Evolutionary conservation across 371 early-diverging fungal genomes (phyloP), one percentile per base, ranked within the genome.

Genomic region (Sporodiniella umbellata): DNA sequence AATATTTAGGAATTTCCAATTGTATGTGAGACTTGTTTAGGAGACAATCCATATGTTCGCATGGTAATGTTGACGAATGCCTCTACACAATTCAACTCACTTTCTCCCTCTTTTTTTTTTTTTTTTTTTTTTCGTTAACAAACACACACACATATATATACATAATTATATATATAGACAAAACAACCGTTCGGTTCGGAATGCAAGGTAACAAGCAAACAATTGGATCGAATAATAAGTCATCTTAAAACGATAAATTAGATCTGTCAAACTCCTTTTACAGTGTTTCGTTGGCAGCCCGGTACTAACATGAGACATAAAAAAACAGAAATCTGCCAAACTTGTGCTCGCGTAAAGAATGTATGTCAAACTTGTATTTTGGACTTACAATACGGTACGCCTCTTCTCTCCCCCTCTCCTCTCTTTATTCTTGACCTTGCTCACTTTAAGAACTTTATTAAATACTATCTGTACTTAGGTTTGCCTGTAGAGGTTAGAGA

Each of bases 301-400:
- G 98, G 99, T 12, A 82, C 84, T 12, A 92, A 92, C 11, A 90
- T 90, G 92, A 86, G 98, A 48, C 89, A 87, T 75, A 96, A 95
- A 65, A 94, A 94, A 79, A 98, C 99, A 0, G 96, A 97, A 64
- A 89, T 98, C 42, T 98, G 99, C 60, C 93, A 94, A 66, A 90
- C 91, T 0, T 98, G 99, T 64, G 89, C 99, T 23, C 94, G 95
- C 66, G 78, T 97, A 52, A 97, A 98, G 72, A 96, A 98, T 64
- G 94, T 93, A 3, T 98, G 99, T 58, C 99, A 98, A 66, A 93
- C 96, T 4, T 98, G 99, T 67, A 71, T 97, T 14, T 74, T 96
- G 52, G 98, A 98, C 75, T 80, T 98, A 21, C 92, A 96, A 66
- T 95, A 88, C 58, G 93, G 95, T 76, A 67, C 45, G 52, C 25